These are phyloP conservation scores for Candida labiduridarum DNA, from an alignment of 1,139 yeast species.

Conservation along the genomic window DNA sequence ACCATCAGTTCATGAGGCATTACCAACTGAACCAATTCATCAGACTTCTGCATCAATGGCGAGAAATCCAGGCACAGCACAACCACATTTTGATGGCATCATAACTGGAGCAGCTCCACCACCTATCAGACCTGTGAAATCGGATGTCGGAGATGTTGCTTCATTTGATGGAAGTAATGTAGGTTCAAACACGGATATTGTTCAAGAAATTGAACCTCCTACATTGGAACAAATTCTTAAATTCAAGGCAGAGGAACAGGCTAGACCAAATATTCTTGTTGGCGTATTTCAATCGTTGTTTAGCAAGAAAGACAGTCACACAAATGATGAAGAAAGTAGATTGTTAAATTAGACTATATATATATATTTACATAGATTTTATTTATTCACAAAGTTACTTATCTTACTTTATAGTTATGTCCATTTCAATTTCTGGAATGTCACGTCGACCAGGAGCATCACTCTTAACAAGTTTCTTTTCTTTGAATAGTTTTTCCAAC, in stretches of 20 bases:
- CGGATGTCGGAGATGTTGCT: constrained; percentile 19
- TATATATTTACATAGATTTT: background rate
- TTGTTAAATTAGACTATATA: constrained; percentile 10
- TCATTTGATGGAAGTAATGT: constrained; percentile 25
- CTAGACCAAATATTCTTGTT: constrained; percentile 8
- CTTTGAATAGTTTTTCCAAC: constrained; percentile 50
- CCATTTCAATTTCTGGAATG: constrained; percentile 19
- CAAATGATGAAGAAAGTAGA: constrained; percentile 21
- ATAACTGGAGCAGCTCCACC: constrained; percentile 18
- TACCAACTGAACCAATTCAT: constrained; percentile 22
- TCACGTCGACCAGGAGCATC: constrained; percentile 9
- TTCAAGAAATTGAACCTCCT: constrained; percentile 46
- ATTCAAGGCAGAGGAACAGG: constrained; percentile 27
- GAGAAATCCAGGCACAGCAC: constrained; percentile 37
- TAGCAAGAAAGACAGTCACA: constrained; percentile 5
- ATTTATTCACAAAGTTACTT: constrained; percentile 2
- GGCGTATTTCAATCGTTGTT: constrained; percentile 2
- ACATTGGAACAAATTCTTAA: constrained; percentile 31
- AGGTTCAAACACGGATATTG: constrained; percentile 24
- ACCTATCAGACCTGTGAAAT: constrained; percentile 16
- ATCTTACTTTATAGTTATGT: constrained; percentile 19
- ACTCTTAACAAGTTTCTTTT: constrained; percentile 17
- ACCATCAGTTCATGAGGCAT: constrained; percentile 17
- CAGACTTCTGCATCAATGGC: constrained; percentile 44
- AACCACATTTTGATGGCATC: constrained; percentile 23